phyloP scores from a whole-genome alignment of 345 rosid genomes.

The Atalantia buxifolia region DNA sequence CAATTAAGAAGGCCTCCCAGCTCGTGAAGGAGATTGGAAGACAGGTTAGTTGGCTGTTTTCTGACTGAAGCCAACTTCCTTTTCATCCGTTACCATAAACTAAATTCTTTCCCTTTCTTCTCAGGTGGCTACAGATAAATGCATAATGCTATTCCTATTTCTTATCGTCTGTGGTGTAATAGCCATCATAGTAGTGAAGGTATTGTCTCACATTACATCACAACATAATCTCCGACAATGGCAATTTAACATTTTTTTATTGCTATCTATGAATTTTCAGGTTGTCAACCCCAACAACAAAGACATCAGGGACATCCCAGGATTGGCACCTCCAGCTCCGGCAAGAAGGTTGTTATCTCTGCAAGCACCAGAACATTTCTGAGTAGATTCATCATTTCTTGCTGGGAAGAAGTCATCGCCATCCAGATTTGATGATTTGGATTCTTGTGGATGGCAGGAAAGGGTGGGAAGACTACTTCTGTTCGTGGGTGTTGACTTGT shows the following conservation, averaged over 20 bases:
- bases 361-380: slow-evolving; percentile 30
- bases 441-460: neutral
- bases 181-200: slow-evolving; percentile 96
- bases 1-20: slow-evolving; percentile 97
- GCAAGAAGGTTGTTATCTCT: slow-evolving; percentile 75
- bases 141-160: slow-evolving; percentile 88
- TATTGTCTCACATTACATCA: slow-evolving; percentile 19
- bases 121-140: slow-evolving; percentile 99
- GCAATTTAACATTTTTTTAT: slow-evolving; percentile 1
- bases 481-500: slow-evolving; percentile 14
- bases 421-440: slow-evolving; percentile 2
- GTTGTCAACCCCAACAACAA: slow-evolving; percentile 89
- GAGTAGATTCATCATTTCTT: slow-evolving; percentile 21
- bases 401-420: neutral
- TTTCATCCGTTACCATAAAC: neutral
- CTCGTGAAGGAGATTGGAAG: slow-evolving; percentile 98
- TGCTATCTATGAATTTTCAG: slow-evolving; percentile 40
- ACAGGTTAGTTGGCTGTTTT: slow-evolving; percentile 54
- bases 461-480: slow-evolving; percentile 18
- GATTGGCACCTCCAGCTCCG: slow-evolving; percentile 97
- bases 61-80: neutral
- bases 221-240: neutral
- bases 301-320: slow-evolving; percentile 91
- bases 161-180: slow-evolving; percentile 92
- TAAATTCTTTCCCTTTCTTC: slow-evolving; percentile 8